These are phyloP conservation scores for Helotiales sp. DNA, from an alignment of 2,329 filamentous ascomycete genomes.

Conservation along the genomic window DNA sequence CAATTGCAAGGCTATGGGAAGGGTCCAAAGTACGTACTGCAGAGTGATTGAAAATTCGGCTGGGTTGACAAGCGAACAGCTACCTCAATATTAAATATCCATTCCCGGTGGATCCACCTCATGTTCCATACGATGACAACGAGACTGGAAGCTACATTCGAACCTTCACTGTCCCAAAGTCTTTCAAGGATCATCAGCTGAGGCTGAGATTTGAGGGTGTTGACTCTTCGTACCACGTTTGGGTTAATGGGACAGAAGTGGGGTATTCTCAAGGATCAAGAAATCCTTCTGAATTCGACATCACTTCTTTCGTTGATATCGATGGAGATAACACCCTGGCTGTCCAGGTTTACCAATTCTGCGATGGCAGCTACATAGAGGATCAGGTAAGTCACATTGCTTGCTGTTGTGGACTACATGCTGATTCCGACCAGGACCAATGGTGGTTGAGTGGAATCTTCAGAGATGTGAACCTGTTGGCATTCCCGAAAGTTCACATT, in stretches of 20 bases:
- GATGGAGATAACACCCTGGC: conserved; percentile 44
- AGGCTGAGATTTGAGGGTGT: conserved; percentile 62
- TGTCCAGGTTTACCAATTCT: conserved; percentile 61
- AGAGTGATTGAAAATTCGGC: background rate
- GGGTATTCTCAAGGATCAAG: conserved; percentile 62
- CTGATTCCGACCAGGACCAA: conserved; percentile 48
- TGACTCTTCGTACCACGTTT: conserved; percentile 61
- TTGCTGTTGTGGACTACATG: background rate
- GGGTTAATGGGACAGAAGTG: conserved; percentile 58
- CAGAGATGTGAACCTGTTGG: conserved; percentile 57
- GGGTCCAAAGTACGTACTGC: conserved; percentile 45
- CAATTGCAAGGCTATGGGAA: conserved; percentile 60
- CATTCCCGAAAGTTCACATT: conserved; percentile 52
- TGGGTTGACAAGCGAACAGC: conserved; percentile 32
- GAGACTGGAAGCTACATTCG: conserved; percentile 58
- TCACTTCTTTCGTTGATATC: conserved; percentile 49
- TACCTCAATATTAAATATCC: conserved; percentile 62
- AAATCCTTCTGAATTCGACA: conserved; percentile 63
- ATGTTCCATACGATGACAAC: conserved; percentile 56
- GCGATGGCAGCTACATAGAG: conserved; percentile 62
- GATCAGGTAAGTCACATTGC: conserved; percentile 46
- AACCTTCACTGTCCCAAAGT: conserved; percentile 52
- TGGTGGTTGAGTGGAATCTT: conserved; percentile 60
- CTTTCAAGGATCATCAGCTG: conserved; percentile 49
- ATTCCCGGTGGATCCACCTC: conserved; percentile 58